These are phyloP conservation scores for Stemphylium vesicarium DNA, from an alignment of 2,329 filamentous ascomycete genomes.

Conservation along the genomic window DNA sequence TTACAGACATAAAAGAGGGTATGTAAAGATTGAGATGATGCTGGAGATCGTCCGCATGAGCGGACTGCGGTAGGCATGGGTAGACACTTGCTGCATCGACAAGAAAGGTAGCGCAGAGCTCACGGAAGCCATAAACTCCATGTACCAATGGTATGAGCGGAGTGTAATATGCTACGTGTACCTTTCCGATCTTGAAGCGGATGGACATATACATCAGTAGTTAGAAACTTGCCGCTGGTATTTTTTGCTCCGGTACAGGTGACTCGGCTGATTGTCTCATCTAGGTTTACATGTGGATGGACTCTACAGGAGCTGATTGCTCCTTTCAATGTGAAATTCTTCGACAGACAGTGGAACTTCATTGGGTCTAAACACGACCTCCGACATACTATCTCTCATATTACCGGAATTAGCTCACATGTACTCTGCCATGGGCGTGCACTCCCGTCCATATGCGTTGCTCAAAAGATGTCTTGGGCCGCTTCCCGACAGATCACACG, in stretches of 20 bases:
- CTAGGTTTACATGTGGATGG: constrained; percentile 2
- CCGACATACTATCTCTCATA: not conserved
- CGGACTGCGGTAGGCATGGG: not conserved
- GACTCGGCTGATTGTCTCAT: not conserved
- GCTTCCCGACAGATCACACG: not conserved
- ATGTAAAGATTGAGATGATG: not conserved
- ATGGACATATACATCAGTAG: not conserved
- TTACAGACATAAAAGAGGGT: not conserved
- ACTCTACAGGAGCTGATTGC: constrained; percentile 3
- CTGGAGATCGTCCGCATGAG: not conserved
- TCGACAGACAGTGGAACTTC: not conserved
- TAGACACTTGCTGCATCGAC: constrained; percentile 14
- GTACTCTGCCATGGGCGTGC: not conserved
- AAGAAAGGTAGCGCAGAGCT: constrained; percentile 17
- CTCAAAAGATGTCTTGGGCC: constrained; percentile 4
- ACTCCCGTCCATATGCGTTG: not conserved
- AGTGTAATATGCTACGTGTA: constrained; percentile 17
- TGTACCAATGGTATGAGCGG: constrained; percentile 17
- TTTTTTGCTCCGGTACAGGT: not conserved
- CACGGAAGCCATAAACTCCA: constrained; percentile 18
- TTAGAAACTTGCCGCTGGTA: constrained; percentile 1
- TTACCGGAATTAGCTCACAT: not conserved
- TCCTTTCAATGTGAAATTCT: not conserved
- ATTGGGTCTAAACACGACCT: not conserved
- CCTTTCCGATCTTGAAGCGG: not conserved